Base-by-base conservation (phyloP, 164 flowering plant genomes). In the Chimonanthus salicifolius region DNA sequence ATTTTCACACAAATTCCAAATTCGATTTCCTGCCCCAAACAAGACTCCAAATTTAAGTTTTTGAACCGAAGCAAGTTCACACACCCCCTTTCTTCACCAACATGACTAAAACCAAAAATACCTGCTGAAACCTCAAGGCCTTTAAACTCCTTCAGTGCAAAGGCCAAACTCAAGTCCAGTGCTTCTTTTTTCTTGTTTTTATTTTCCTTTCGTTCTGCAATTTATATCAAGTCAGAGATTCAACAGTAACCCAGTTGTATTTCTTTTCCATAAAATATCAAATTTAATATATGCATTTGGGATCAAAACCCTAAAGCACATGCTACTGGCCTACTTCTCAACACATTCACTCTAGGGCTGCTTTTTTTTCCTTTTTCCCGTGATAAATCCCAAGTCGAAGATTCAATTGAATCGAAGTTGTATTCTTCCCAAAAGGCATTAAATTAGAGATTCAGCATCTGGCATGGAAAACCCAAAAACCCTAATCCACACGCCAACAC, bases 301-400 rank as follows among this genome's bases (percentile, higher is more conserved):
- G 45, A 66, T 44, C 68, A 66, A 45, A 66, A 66, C 68, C 68
- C 68, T 66, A 62, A 62, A n/a, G 33, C 65, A 6, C 20, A 8
- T 8, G 60, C 60, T 7, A 15, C 60, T 15, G 60, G 8, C 60
- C 33, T 33, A 33, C 2, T 33, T 1, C 33, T 33, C 60, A 62
- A 16, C 33, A 16, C 65, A 62, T 62, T 16, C 65, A 16, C 33
- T 33, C 33, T 33, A 33, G 33, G 33, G 33, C 33, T 33, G 33
- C 33, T 33, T 33, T 33, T 33, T 33, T 33, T 33, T 33, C 33
- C 33, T 33, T 33, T 33, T 33, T 33, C 33, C 33, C 33, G 33
- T 33, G 33, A 33, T 33, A 33, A 33, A 33, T 33, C 33, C 33
- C 33, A 33, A 33, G 33, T 33, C 33, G 33, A 33, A 33, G 33